Evolutionary conservation across 192 early-diverging fungal genomes (phyloP).

Genomic region (Endogone sp.): DNA sequence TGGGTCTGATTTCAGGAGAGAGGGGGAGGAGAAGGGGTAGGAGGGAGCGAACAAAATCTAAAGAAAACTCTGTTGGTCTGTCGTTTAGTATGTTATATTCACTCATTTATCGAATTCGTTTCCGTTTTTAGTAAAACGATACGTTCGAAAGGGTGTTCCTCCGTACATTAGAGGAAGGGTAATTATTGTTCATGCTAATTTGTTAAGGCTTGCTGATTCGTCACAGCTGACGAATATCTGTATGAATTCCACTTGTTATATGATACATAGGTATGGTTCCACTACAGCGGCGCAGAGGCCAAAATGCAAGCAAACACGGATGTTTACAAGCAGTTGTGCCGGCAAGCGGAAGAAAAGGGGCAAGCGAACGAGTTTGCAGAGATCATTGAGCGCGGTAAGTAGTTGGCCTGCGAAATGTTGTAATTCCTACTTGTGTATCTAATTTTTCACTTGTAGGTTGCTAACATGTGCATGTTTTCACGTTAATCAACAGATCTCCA

Average conservation of each 20-base stretch:
- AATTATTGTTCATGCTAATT: too few relatives aligned
- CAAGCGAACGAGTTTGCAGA: slow-evolving; percentile 62
- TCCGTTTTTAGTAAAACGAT: slow-evolving; percentile 70
- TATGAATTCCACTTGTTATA: too few relatives aligned
- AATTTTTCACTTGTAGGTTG: not conserved
- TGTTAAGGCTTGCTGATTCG: too few relatives aligned
- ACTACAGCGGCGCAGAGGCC: slow-evolving; percentile 66
- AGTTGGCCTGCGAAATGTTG: too few relatives aligned
- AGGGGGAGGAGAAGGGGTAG: too few relatives aligned
- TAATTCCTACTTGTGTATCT: too few relatives aligned
- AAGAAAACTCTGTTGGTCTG: too few relatives aligned
- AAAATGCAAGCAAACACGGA: slow-evolving; percentile 50
- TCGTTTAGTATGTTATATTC: too few relatives aligned
- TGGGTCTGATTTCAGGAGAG: too few relatives aligned
- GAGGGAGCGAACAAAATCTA: too few relatives aligned
- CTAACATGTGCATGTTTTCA: not conserved
- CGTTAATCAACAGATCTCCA: slow-evolving; percentile 54
- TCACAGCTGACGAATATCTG: too few relatives aligned
- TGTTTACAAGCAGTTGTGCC: slow-evolving; percentile 48
- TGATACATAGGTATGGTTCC: slow-evolving; percentile 71
- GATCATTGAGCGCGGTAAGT: slow-evolving; percentile 60
- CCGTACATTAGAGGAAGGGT: slow-evolving; percentile 55
- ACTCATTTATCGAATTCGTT: too few relatives aligned
- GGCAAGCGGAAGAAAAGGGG: slow-evolving; percentile 35
- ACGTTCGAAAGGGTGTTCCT: slow-evolving; percentile 74